Evolutionary conservation across 305 asterid genomes (phyloP).

Genomic region (Caryopteris hybrid): DNA sequence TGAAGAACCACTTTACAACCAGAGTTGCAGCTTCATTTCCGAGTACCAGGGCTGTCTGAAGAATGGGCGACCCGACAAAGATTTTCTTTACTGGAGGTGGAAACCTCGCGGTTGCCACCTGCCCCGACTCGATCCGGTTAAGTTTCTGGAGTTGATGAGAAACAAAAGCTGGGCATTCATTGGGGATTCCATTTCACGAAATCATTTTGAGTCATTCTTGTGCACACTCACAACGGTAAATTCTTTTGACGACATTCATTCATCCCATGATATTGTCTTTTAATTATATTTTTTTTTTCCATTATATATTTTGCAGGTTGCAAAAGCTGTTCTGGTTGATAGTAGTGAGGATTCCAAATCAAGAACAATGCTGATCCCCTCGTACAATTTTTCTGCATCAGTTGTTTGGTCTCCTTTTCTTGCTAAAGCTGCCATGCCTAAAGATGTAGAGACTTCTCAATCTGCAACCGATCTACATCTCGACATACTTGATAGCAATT

Average conservation of each 20-base stretch:
- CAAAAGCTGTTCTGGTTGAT: constrained; percentile 48
- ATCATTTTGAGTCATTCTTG: constrained; percentile 70
- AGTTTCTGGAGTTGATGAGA: constrained; percentile 63
- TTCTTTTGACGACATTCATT: too few relatives aligned
- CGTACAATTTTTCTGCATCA: constrained; percentile 56
- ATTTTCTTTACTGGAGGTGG: constrained; percentile 82
- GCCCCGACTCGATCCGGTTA: constrained; percentile 47
- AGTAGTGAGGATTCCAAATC: constrained; percentile 49
- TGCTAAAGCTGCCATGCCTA: constrained; percentile 57
- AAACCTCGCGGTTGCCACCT: constrained; percentile 60
- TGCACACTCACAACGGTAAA: constrained; percentile 70
- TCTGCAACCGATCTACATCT: constrained; percentile 68
- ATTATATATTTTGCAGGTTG: constrained; percentile 39
- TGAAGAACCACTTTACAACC: constrained; percentile 54
- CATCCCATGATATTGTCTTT: neutral
- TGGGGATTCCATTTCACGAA: constrained; percentile 83
- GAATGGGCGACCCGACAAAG: constrained; percentile 55
- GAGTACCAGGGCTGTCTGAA: constrained; percentile 57
- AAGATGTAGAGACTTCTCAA: constrained; percentile 49
- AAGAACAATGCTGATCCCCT: constrained; percentile 64
- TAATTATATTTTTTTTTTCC: neutral
- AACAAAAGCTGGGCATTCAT: constrained; percentile 62
- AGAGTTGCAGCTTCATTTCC: constrained; percentile 54
- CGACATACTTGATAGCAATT: constrained; percentile 61
- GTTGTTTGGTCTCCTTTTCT: constrained; percentile 88